Percentiles rank a stretch among this genome's conserved stretches.
Conservation (phyloP, 208 protist genomes). For the Leishmania turanica region DNA sequence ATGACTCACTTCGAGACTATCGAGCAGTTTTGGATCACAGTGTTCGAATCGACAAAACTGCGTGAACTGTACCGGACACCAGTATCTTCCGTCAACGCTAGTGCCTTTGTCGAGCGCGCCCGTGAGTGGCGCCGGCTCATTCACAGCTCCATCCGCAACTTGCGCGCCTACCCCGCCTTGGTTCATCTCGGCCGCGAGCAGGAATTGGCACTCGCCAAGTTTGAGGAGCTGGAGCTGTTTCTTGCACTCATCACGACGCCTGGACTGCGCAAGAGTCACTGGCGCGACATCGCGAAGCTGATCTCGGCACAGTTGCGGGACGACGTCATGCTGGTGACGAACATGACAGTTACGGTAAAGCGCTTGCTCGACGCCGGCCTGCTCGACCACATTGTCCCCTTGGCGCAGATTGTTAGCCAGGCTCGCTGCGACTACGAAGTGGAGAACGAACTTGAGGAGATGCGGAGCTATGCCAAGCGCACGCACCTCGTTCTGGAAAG, state of each 20-base stretch:
- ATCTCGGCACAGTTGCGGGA: conserved; percentile 53
- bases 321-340: conserved; percentile 46
- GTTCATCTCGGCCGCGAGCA: conserved; percentile 81
- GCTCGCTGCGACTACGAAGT: conserved; percentile 78
- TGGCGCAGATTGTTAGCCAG: conserved; percentile 65
- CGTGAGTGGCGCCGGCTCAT: conserved; percentile 79
- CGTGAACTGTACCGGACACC: conserved; percentile 76
- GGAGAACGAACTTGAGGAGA: conserved; percentile 79
- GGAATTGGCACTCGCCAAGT: conserved; percentile 73
- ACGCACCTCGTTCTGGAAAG: conserved; percentile 56
- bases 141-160: conserved; percentile 65
- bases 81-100: conserved; percentile 53
- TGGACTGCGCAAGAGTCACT: conserved; percentile 86
- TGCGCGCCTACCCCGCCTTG: conserved; percentile 72
- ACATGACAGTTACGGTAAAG: conserved; percentile 61
- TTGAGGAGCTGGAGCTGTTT: conserved; percentile 76
- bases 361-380: conserved; percentile 72
- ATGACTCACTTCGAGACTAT: conserved; percentile 78
- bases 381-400: conserved; percentile 49
- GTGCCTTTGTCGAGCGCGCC: conserved; percentile 72
- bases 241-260: conserved; percentile 74
- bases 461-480: conserved; percentile 85
- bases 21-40: conserved; percentile 80
- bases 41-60: conserved; percentile 66
- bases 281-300: conserved; percentile 84